These are phyloP conservation scores for Exophiala viscosa DNA, from an alignment of 2,329 filamentous ascomycete species.

Conservation along the genomic window DNA sequence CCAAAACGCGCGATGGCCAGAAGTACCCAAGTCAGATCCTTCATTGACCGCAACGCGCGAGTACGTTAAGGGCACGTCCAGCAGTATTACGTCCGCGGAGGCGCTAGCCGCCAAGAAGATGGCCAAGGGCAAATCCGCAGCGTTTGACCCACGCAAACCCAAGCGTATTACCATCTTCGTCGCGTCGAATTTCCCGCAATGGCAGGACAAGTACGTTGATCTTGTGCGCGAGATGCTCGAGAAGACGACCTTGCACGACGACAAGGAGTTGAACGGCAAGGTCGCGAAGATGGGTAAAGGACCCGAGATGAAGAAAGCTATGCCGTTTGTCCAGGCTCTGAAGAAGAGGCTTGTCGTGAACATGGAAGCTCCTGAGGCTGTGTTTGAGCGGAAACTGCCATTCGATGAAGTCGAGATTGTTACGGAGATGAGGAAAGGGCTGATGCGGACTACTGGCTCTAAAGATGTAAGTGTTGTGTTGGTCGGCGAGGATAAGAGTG, in stretches of 20 bases:
- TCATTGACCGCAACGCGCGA: slow-evolving; percentile 72
- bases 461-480: slow-evolving; percentile 67
- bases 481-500: slow-evolving; percentile 63
- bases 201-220: slow-evolving; percentile 89
- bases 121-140: slow-evolving; percentile 80
- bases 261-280: slow-evolving; percentile 73
- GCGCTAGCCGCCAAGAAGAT: slow-evolving; percentile 73
- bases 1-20: slow-evolving; percentile 74
- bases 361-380: slow-evolving; percentile 39
- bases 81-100: slow-evolving; percentile 82
- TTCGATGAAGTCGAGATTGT: slow-evolving; percentile 82
- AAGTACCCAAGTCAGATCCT: slow-evolving; percentile 62
- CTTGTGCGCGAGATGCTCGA: slow-evolving; percentile 71
- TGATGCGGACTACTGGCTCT: slow-evolving; percentile 73
- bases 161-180: slow-evolving; percentile 88
- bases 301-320: slow-evolving; percentile 87
- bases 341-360: slow-evolving; percentile 73
- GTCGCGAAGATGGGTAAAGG: slow-evolving; percentile 65
- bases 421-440: slow-evolving; percentile 69
- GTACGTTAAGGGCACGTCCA: slow-evolving; percentile 72
- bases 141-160: slow-evolving; percentile 84
- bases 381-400: slow-evolving; percentile 77
- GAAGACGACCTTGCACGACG: slow-evolving; percentile 60
- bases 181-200: slow-evolving; percentile 74
- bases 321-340: slow-evolving; percentile 88